Conservation (phyloP, 139 green algal genomes). For the Spirogloea muscicola region DNA sequence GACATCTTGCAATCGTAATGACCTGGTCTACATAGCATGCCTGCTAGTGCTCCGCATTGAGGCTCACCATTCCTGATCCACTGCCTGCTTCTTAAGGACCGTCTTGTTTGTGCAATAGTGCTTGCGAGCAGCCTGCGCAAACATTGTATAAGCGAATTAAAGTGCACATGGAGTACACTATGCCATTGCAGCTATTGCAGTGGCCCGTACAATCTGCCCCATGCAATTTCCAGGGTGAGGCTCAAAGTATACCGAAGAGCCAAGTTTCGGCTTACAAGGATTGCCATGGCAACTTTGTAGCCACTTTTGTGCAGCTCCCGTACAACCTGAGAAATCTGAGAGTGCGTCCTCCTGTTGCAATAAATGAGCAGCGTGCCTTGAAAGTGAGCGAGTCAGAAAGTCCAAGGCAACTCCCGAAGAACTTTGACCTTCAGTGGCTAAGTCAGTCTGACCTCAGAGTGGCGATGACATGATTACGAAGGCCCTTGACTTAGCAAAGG, state of each 20-base stretch:
- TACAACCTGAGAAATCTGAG: slow-evolving; percentile 91
- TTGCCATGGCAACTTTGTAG: slow-evolving; percentile 76
- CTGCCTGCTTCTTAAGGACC: slow-evolving; percentile 37
- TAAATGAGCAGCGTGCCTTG: not conserved
- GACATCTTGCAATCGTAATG: not conserved
- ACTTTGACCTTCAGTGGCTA: not conserved
- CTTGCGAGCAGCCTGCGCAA: slow-evolving; percentile 48
- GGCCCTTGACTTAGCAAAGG: not conserved
- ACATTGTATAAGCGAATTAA: slow-evolving; percentile 28
- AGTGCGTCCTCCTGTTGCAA: slow-evolving; percentile 86
- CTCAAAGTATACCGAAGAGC: not conserved
- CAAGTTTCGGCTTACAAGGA: slow-evolving; percentile 64
- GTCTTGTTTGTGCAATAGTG: slow-evolving; percentile 86
- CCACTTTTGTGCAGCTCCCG: slow-evolving; percentile 77
- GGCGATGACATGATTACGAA: not conserved
- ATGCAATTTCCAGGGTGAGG: not conserved
- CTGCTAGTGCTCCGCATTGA: not conserved
- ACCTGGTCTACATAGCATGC: not conserved
- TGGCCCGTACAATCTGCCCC: not conserved
- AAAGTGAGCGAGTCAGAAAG: not conserved
- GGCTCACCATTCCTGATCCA: slow-evolving; percentile 26
- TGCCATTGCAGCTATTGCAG: not conserved
- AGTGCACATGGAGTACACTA: not conserved
- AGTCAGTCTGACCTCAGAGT: not conserved
- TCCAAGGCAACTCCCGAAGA: not conserved